Percentiles rank a stretch among this genome's conserved stretches.
Evolutionary conservation across 106 monocot species (phyloP).

Genomic region (Phalaenopsis aphrodite): DNA sequence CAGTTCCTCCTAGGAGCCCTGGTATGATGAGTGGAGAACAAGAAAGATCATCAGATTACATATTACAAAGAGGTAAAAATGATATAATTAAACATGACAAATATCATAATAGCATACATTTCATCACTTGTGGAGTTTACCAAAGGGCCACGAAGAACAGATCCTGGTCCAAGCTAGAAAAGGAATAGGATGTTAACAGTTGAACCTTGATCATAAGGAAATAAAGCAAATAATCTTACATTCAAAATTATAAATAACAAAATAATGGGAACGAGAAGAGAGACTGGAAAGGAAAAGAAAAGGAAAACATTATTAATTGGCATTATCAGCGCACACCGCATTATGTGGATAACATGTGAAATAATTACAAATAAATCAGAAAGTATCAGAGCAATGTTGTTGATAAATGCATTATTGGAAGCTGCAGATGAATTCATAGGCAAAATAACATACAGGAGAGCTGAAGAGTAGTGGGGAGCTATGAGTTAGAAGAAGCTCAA

Average conservation of each 20-base stretch:
- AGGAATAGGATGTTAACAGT: slow-evolving; percentile 2
- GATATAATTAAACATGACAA: not conserved
- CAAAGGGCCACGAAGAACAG: slow-evolving; percentile 81
- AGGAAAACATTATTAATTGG: not conserved
- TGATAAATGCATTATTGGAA: not conserved
- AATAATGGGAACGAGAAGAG: not conserved
- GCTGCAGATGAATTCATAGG: not conserved
- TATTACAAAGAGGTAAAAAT: not conserved
- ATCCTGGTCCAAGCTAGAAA: slow-evolving; percentile 89
- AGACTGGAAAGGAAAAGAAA: not conserved
- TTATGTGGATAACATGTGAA: not conserved
- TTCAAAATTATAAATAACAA: not conserved
- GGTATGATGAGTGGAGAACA: slow-evolving; percentile 4
- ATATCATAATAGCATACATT: slow-evolving; percentile 38
- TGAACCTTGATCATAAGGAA: not conserved
- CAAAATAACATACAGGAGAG: not conserved
- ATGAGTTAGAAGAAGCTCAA: too few relatives aligned
- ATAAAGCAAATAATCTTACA: not conserved
- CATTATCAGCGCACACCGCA: not conserved
- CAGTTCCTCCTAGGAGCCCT: slow-evolving; percentile 90
- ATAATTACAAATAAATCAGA: not conserved
- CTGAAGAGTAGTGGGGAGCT: too few relatives aligned
- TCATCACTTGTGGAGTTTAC: slow-evolving; percentile 57
- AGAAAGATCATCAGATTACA: not conserved
- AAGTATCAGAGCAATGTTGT: not conserved